Conservation (phyloP, 805 yeast species). For the Wickerhamomyces tratensis region DNA sequence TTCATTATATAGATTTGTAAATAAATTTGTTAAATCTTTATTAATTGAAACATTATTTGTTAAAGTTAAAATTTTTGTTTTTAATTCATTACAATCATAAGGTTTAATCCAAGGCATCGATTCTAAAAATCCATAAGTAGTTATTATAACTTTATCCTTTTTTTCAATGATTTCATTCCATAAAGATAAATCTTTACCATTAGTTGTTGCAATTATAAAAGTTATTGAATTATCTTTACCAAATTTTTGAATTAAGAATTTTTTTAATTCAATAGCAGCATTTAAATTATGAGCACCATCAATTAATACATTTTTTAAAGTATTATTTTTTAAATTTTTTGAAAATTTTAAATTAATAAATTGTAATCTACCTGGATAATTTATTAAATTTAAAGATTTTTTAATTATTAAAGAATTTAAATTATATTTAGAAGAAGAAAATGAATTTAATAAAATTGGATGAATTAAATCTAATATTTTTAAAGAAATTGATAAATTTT, state of each 20-base stretch:
- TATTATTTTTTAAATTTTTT: constrained; percentile 10
- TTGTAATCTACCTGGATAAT: constrained; percentile 90
- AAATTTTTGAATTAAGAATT: constrained; percentile 31
- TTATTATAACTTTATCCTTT: constrained; percentile 49
- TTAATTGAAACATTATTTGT: constrained; percentile 19
- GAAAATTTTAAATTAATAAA: constrained; percentile 21
- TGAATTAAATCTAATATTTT: constrained; percentile 34
- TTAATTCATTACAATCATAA: constrained; percentile 20
- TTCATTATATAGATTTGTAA: constrained; percentile 13
- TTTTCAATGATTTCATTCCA: constrained; percentile 37
- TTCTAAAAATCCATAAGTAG: constrained; percentile 61
- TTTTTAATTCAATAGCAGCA: constrained; percentile 68
- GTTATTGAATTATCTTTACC: constrained; percentile 16
- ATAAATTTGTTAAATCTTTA: constrained; percentile 17
- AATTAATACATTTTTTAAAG: constrained; percentile 32
- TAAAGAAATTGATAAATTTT: constrained; percentile 62
- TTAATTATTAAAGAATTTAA: constrained; percentile 26
- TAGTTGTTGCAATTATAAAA: constrained; percentile 68
- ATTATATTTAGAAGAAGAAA: constrained; percentile 7
- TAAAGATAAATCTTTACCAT: constrained; percentile 56
- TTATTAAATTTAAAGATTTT: constrained; percentile 43
- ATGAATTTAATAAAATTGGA: constrained; percentile 13
- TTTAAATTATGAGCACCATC: constrained; percentile 93
- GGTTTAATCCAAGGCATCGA: constrained; percentile 92
- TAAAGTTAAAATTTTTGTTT: constrained; percentile 15